Percentiles rank a stretch among this genome's conserved stretches.
These are phyloP conservation scores for Zygosaccharomyces siamensis DNA, from an alignment of 805 yeast species.

Conservation along the genomic window DNA sequence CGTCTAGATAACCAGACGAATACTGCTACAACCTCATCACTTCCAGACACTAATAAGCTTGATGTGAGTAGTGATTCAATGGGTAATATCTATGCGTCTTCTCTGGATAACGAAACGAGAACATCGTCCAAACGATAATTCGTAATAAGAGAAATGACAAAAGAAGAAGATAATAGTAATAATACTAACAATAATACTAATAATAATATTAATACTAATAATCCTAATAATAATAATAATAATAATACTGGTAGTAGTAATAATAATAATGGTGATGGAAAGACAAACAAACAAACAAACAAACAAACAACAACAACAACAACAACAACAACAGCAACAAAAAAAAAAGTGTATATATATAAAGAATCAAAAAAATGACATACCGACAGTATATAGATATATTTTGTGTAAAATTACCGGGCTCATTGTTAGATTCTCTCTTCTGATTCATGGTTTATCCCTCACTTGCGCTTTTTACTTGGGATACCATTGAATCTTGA, in stretches of 20 bases:
- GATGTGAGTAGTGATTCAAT: conserved; percentile 15
- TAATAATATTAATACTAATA: neutral
- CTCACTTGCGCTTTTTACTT: neutral
- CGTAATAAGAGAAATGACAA: neutral
- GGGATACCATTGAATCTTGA: conserved; percentile 1
- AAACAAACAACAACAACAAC: too few relatives aligned
- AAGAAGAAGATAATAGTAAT: neutral
- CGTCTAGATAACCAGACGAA: conserved; percentile 21
- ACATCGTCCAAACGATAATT: neutral
- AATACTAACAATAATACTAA: neutral
- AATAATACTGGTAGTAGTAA: too few relatives aligned
- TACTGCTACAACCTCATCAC: conserved; percentile 22
- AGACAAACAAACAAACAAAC: too few relatives aligned
- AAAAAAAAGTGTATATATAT: neutral
- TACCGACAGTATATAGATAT: too few relatives aligned
- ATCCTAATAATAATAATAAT: neutral
- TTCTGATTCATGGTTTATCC: neutral
- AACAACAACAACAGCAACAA: too few relatives aligned
- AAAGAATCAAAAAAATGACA: too few relatives aligned
- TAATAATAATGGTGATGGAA: too few relatives aligned
- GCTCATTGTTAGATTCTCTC: too few relatives aligned
- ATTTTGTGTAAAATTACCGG: too few relatives aligned
- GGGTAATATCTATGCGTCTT: conserved; percentile 10
- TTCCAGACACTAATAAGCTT: conserved; percentile 26
- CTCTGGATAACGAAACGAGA: conserved; percentile 5